phyloP scores from a whole-genome alignment of 2,329 filamentous ascomycete genomes.

The Fusarium sambucinum region DNA sequence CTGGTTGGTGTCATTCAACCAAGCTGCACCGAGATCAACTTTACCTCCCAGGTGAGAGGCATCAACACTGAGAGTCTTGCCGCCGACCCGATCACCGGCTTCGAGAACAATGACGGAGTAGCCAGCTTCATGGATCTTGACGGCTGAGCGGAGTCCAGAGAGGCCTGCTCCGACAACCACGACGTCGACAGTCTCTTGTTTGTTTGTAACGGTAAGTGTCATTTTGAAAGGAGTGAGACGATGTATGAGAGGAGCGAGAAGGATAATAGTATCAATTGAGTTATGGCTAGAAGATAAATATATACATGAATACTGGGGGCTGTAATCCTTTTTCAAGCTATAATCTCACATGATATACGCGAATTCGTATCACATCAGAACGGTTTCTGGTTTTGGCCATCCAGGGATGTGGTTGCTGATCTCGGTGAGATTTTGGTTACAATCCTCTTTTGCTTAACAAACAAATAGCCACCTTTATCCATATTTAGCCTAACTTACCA shows the following conservation, averaged over 20 bases:
- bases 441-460: not conserved
- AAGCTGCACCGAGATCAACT: conserved; percentile 44
- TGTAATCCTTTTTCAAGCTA: conserved; percentile 8
- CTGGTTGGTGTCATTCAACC: conserved; percentile 45
- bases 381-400: not conserved
- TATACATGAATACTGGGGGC: not conserved
- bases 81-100: conserved; percentile 61
- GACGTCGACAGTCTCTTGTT: conserved; percentile 24
- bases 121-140: conserved; percentile 50
- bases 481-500: not conserved
- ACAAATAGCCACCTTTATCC: not conserved
- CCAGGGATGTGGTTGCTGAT: not conserved
- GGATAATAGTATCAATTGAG: not conserved
- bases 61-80: conserved; percentile 53
- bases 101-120: conserved; percentile 59
- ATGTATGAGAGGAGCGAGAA: not conserved
- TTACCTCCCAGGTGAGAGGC: conserved; percentile 12
- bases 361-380: not conserved
- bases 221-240: conserved; percentile 6
- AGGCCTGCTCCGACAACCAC: conserved; percentile 49
- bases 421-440: conserved; percentile 8
- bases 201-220: conserved; percentile 4
- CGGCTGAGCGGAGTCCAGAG: conserved; percentile 52
- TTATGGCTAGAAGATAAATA: not conserved
- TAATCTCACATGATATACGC: conserved; percentile 24